A percentile compares a stretch with the other conserved stretches of the same genome.
Evolutionary conservation across 495 filamentous ascomycete genomes (phyloP).

Genomic region (Hypoxylon cercidicola): DNA sequence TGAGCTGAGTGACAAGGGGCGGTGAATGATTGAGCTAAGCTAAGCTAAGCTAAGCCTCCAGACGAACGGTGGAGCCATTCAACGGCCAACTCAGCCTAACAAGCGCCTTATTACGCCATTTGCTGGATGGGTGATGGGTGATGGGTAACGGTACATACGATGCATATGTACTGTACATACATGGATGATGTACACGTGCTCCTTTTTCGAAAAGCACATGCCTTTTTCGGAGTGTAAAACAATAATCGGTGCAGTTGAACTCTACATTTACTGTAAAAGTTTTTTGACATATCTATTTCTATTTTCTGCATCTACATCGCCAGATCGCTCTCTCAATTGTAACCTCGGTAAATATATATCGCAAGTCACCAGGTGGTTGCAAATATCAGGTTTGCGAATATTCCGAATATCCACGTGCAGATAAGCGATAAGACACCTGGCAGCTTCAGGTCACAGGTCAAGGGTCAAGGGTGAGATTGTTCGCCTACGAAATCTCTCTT

Average conservation of each 20-base stretch:
- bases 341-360: neutral
- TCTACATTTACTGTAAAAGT: no score
- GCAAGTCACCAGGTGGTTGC: no score
- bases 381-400: neutral
- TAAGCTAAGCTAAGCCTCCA: no score
- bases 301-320: no score
- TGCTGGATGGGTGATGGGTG: no score
- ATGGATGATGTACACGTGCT: no score
- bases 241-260: no score
- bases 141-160: no score
- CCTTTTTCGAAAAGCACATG: no score
- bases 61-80: constrained; percentile 1
- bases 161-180: no score
- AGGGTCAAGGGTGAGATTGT: constrained; percentile 18
- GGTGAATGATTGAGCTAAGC: constrained; percentile 32
- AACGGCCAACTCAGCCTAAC: constrained; percentile 9
- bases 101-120: constrained; percentile 32
- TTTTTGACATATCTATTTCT: no score
- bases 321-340: neutral
- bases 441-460: constrained; percentile 38
- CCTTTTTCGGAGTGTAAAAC: no score
- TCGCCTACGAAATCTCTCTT: constrained; percentile 17
- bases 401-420: constrained; percentile 26
- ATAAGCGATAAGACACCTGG: constrained; percentile 46
- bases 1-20: constrained; percentile 31